Percentiles rank a stretch among this genome's conserved stretches.
phyloP scores from a whole-genome alignment of 2,329 filamentous ascomycete species.

The Talaromyces verruculosus region DNA sequence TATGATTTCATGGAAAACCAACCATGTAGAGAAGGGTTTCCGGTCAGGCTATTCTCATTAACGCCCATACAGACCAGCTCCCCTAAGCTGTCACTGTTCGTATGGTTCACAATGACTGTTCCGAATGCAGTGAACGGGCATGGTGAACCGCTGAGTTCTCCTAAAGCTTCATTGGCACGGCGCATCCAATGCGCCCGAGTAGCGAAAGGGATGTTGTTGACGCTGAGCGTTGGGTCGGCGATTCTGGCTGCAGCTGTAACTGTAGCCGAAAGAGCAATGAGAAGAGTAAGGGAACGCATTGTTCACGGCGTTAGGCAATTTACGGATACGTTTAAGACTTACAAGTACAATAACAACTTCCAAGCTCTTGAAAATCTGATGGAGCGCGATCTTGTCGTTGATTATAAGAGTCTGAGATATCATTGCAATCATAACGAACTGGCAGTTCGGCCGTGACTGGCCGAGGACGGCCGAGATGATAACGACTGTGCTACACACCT shows the following conservation, averaged over 20 bases:
- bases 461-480: not conserved
- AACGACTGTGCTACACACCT: not conserved
- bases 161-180: slow-evolving; percentile 48
- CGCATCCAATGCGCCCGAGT: slow-evolving; percentile 56
- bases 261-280: not conserved
- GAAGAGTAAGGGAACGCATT: not conserved
- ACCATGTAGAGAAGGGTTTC: slow-evolving; percentile 58
- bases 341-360: not conserved
- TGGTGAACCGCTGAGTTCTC: slow-evolving; percentile 42
- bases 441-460: not conserved
- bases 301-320: not conserved
- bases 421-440: not conserved
- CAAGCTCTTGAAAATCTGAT: not conserved
- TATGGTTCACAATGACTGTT: slow-evolving; percentile 58
- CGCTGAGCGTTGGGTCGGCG: not conserved
- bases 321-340: not conserved
- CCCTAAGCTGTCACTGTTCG: slow-evolving; percentile 31
- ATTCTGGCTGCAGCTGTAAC: not conserved
- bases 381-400: not conserved
- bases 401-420: not conserved
- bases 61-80: slow-evolving; percentile 51
- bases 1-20: slow-evolving; percentile 15
- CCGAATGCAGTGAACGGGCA: slow-evolving; percentile 58
- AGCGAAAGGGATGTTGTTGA: slow-evolving; percentile 39
- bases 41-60: slow-evolving; percentile 47